These are phyloP conservation scores for Lepraria neglecta DNA, from an alignment of 495 filamentous ascomycete genomes.

Conservation along the genomic window DNA sequence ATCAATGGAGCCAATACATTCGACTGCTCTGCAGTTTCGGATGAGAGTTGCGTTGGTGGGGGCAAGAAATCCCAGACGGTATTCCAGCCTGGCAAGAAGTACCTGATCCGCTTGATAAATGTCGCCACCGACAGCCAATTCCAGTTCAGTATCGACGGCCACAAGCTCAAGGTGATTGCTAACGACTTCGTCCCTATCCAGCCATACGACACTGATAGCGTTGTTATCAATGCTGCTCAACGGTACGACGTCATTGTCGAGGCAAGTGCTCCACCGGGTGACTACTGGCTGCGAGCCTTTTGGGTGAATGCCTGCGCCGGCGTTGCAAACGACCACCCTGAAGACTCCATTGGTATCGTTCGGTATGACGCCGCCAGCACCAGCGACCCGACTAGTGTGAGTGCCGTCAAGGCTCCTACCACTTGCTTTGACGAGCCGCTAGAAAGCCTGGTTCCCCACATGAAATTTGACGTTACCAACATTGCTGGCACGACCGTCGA, in stretches of 20 bases:
- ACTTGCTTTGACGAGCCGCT: conserved; percentile 32
- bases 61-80: conserved; percentile 6
- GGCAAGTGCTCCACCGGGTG: conserved; percentile 42
- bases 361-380: conserved; percentile 19
- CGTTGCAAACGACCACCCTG: conserved; percentile 12
- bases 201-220: conserved; percentile 39
- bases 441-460: conserved; percentile 30
- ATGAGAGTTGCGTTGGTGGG: background rate
- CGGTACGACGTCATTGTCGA: conserved; percentile 64
- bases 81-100: conserved; percentile 35
- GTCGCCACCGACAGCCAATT: conserved; percentile 43
- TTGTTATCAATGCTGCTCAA: conserved; percentile 60
- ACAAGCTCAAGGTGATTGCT: conserved; percentile 43
- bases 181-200: conserved; percentile 45
- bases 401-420: conserved; percentile 3
- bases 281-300: conserved; percentile 60
- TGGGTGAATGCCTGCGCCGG: conserved; percentile 7
- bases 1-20: background rate
- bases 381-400: conserved; percentile 4
- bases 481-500: background rate
- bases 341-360: conserved; percentile 17
- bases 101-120: conserved; percentile 39
- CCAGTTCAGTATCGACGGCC: conserved; percentile 45
- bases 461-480: conserved; percentile 2
- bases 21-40: background rate